Evolutionary conservation across 805 yeast genomes (phyloP), one percentile per base, ranked within the genome.

Genomic region (Schizosaccharomyces cryophilus): DNA sequence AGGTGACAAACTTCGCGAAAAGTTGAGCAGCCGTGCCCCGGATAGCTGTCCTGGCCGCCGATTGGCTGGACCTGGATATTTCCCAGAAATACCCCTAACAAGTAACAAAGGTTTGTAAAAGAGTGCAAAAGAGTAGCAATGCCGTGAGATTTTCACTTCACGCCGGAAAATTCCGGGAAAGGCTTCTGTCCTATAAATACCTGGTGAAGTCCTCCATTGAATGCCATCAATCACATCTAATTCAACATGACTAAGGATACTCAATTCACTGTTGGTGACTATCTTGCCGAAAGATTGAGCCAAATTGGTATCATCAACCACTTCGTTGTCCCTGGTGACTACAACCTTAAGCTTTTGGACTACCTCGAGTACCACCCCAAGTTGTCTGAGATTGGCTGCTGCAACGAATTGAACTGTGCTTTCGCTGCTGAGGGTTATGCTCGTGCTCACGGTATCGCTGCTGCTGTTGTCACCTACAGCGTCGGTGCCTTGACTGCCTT

Each of bases 371-470:
- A 54, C 21, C 19, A 58, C 54, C 61, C 61, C 19, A 31, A 58
- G 15, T 26, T 84, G 72, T 78, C 83, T 74, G 84, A 90, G 89
- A 85, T 85, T 60, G 89, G 89, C 70, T 83, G 84, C 70, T 84
- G 87, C 70, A 84, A 84, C 73, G 90, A 84, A 74, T 77, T 84
- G 75, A 84, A 84, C 71, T 87, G 90, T 58, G 83, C 87, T 54
- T 82, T 81, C 66, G 83, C 89, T 62, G 86, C 88, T 60, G 93
- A 84, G 71, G 93, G 89, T 66, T 84, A 84, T 73, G 80, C 88
- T 62, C 75, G 93, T 72, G 76, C 84, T 66, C 83, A 83, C 72
- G 84, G 87, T 64, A 73, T 84, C 70, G 77, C 83, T 64, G 81
- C 84, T 66, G 66, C 84, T 60, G 75, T 84, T 67, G 84, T 88